phyloP scores from a whole-genome alignment of 2,329 filamentous ascomycete species.

The Ophiostoma sp. region DNA sequence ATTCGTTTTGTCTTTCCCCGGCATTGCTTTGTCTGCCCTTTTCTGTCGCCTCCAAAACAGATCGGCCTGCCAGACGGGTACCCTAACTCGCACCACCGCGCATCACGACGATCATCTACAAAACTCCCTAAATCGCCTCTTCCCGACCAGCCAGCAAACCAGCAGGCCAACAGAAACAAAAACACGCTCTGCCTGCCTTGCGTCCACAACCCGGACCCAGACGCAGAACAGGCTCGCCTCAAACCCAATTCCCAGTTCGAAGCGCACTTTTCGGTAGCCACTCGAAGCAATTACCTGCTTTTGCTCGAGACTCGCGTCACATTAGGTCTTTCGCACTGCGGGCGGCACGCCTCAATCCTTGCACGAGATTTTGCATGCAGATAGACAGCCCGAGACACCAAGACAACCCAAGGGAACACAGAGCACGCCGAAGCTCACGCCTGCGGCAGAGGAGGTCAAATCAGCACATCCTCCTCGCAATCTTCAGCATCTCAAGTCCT shows the following conservation, averaged over 20 bases:
- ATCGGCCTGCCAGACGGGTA: slow-evolving; percentile 8
- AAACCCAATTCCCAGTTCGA: neutral
- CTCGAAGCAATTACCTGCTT: neutral
- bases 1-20: neutral
- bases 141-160: neutral
- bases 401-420: neutral
- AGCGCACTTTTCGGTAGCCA: slow-evolving; percentile 6
- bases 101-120: neutral
- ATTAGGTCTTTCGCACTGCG: neutral
- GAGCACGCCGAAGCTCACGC: neutral
- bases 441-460: neutral
- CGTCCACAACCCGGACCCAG: neutral
- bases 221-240: slow-evolving; percentile 5
- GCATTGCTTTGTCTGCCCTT: neutral
- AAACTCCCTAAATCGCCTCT: slow-evolving; percentile 4
- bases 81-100: neutral
- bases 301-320: slow-evolving; percentile 8
- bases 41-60: neutral
- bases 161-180: neutral
- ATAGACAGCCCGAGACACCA: neutral
- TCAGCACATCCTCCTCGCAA: neutral
- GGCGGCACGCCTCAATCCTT: neutral
- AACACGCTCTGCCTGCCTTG: neutral
- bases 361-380: neutral
- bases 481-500: neutral